These are phyloP conservation scores for Ustulina deusta DNA, from an alignment of 2,329 filamentous ascomycete species.

Conservation along the genomic window DNA sequence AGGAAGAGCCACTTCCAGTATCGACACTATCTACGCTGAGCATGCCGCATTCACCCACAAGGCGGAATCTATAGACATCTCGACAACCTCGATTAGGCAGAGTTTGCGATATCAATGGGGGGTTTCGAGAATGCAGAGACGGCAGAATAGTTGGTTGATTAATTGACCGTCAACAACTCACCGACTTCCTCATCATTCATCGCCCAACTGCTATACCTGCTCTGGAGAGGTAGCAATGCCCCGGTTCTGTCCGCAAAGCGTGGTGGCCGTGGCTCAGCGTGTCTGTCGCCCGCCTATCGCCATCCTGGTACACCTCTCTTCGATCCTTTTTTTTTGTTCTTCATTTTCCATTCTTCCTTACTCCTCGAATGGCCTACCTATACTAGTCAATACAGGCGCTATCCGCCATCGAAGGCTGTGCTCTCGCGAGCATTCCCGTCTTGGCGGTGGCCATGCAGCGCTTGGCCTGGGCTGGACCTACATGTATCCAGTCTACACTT, in stretches of 20 bases:
- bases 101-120: neutral
- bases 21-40: too few relatives aligned
- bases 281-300: constrained; percentile 10
- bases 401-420: constrained; percentile 14
- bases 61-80: constrained; percentile 8
- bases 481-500: neutral
- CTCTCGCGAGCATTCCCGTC: constrained; percentile 9
- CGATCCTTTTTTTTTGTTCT: neutral
- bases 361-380: too few relatives aligned
- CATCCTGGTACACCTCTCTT: neutral
- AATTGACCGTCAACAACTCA: neutral
- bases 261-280: constrained; percentile 30
- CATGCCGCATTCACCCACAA: neutral
- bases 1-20: constrained; percentile 10
- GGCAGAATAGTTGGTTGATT: neutral
- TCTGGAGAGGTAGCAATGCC: constrained; percentile 5
- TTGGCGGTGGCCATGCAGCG: constrained; percentile 19
- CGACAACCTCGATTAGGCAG: neutral
- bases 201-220: constrained; percentile 1
- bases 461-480: neutral
- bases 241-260: constrained; percentile 7
- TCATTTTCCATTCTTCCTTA: neutral
- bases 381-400: neutral
- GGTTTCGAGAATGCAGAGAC: neutral
- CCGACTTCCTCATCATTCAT: constrained; percentile 1